phyloP scores from a whole-genome alignment of 495 filamentous ascomycete species.

The Trichocladium uniseriatum region DNA sequence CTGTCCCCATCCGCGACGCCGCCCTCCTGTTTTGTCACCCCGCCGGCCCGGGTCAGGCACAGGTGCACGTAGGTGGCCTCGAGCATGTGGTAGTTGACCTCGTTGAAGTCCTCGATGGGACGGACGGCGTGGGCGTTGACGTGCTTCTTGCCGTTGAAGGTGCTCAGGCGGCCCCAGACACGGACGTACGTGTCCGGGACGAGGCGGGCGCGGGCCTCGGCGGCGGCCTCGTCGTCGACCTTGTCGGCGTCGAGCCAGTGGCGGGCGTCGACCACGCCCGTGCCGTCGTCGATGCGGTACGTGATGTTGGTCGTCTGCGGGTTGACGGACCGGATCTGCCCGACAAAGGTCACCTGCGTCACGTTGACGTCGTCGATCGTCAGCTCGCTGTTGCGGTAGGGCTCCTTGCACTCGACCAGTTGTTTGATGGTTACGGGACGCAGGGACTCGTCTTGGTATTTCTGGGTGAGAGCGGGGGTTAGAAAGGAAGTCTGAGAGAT shows the following conservation, averaged over 20 bases:
- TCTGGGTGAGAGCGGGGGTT: slow-evolving; percentile 9
- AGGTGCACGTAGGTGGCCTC: slow-evolving; percentile 84
- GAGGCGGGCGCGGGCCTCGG: slow-evolving; percentile 13
- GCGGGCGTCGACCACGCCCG: slow-evolving; percentile 85
- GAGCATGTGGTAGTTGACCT: slow-evolving; percentile 79
- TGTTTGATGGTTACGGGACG: slow-evolving; percentile 94
- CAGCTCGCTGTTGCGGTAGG: slow-evolving; percentile 61
- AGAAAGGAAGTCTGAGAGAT: too few relatives aligned
- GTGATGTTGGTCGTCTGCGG: slow-evolving; percentile 83
- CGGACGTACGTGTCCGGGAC: slow-evolving; percentile 66
- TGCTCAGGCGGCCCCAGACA: slow-evolving; percentile 69
- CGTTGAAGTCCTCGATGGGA: slow-evolving; percentile 74
- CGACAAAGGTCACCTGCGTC: slow-evolving; percentile 68
- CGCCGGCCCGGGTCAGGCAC: slow-evolving; percentile 52
- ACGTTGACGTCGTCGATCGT: slow-evolving; percentile 64
- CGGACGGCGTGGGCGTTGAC: slow-evolving; percentile 74
- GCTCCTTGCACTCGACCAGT: slow-evolving; percentile 66
- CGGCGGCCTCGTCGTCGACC: slow-evolving; percentile 37
- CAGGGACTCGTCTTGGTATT: slow-evolving; percentile 55
- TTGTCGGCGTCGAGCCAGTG: slow-evolving; percentile 68
- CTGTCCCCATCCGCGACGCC: slow-evolving; percentile 38
- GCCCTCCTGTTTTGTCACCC: slow-evolving; percentile 13
- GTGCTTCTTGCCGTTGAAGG: slow-evolving; percentile 69
- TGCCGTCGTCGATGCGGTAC: slow-evolving; percentile 92
- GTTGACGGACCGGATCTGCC: slow-evolving; percentile 79